Evolutionary conservation across 352 stramenopile genomes (phyloP), one percentile per base, ranked within the genome.

Genomic region (Phytophthora agathidicida): DNA sequence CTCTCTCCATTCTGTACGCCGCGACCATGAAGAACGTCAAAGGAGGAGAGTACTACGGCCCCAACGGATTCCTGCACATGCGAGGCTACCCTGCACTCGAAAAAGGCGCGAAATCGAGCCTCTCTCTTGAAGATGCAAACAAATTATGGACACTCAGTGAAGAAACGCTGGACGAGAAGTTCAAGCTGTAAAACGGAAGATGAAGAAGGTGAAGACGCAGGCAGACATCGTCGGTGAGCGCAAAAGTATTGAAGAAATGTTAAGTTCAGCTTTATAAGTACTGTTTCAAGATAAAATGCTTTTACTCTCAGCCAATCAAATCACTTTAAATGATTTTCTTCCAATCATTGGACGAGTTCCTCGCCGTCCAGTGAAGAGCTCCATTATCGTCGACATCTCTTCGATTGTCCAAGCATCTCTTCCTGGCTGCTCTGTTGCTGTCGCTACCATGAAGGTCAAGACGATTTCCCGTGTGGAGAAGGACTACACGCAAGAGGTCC

Each of bases 401-500:
- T 50, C 23, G 19, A n/a, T n/a, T n/a, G n/a, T n/a, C n/a, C 20
- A 33, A 36, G 38, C 58, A 49, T 20, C 41, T 42, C 38, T 52
- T 44, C 22, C 35, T 35, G 20, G 5, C 35, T 36, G 28, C 45
- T n/a, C 24, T 47, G 13, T 30, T 51, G 13, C 27, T 41, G 17
- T 23, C 17, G 42, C 22, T 24, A 35, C 30, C 53, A 99, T 99
- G 97, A 99, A 99, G 86, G 96, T 99, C 52, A 99, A 99, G 83
- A 98, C 96, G 7, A 98, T 99, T 48, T 98, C 92, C 53, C 91
- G 98, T 49, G 88, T 96, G 30, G 85, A 98, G 73, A 90, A 96
- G 57, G 87, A 94, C 44, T 98, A 98, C 65, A 97, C 96, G 56
- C 86, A 97, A 62, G 93, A 99, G 65, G 95, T 93, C 44, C 80